Percentiles rank a stretch among this genome's conserved stretches.
These are phyloP conservation scores for Maudiozyma saulgeensis DNA, from an alignment of 805 yeast genomes.

Conservation along the genomic window DNA sequence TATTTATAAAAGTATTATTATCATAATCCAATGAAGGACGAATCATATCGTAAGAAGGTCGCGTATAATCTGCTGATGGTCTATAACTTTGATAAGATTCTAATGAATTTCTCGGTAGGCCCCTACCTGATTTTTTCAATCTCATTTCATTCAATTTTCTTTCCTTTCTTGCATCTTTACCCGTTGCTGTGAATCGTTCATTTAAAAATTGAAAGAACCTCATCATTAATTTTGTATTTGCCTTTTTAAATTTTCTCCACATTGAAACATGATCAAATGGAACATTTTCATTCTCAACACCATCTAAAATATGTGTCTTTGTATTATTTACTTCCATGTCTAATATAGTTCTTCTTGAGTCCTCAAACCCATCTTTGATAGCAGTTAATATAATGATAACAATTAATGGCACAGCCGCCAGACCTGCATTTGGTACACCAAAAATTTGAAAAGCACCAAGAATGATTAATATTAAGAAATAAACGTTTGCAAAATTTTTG, in stretches of 20 bases:
- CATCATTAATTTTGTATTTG: constrained; percentile 29
- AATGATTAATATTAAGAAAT: constrained; percentile 69
- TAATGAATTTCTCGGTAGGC: constrained; percentile 32
- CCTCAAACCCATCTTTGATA: constrained; percentile 73
- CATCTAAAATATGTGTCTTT: constrained; percentile 51
- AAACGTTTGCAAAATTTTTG: constrained; percentile 81
- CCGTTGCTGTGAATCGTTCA: constrained; percentile 28
- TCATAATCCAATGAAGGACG: constrained; percentile 18
- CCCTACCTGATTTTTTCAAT: constrained; percentile 6
- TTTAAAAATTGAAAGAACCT: constrained; percentile 19
- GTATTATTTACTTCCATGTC: constrained; percentile 75
- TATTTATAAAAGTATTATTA: constrained; percentile 32
- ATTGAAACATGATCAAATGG: constrained; percentile 51
- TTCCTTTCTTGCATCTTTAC: constrained; percentile 24
- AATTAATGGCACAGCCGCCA: constrained; percentile 69
- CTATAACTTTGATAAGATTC: constrained; percentile 28
- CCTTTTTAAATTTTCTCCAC: constrained; percentile 67
- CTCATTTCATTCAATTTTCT: constrained; percentile 6
- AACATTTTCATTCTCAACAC: constrained; percentile 50
- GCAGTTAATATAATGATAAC: constrained; percentile 71
- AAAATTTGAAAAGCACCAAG: constrained; percentile 69
- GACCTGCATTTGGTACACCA: constrained; percentile 72
- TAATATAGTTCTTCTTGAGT: constrained; percentile 60
- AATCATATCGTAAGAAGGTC: constrained; percentile 29
- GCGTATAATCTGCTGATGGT: constrained; percentile 21